Base-by-base conservation (phyloP, 2,329 filamentous ascomycete genomes). In the Cryphonectria parasitica region DNA sequence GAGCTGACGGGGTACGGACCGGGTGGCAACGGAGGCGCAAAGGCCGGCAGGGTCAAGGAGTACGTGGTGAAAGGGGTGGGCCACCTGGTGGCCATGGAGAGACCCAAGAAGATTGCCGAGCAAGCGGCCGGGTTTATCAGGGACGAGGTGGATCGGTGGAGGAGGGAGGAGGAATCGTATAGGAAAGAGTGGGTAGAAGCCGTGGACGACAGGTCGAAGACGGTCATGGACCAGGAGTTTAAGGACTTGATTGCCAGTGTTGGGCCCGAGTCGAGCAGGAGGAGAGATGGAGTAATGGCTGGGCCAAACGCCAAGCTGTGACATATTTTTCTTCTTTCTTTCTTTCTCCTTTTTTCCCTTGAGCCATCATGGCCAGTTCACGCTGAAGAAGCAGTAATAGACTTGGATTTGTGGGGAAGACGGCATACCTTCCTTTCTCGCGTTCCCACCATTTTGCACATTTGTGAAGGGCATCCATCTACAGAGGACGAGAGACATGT, bases 71-170 rank as follows among this genome's bases (percentile, higher is more conserved):
- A 91, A 39, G 86, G 86, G 0, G 84, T 86, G 7, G 94, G 95
- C 0, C 95, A 98, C 79, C 80, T 98, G 58, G 88, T 98, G 39
- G 91, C 95, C 0, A 92, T 97, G 88, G 94, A 97, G 80, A 87
- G 88, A 54, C 92, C 92, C 0, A 82, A 76, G 2, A 84, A 88
- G 76, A 92, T 90, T 73, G 95, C 93, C 1, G 83, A 87, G 70
- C 79, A 86, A 25, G 85, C 87, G 0, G 86, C 86, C 0, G 77
- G 78, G 36, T 93, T 89, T 84, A 79, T 92, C 69, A 83, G 79
- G 0, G 75, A 77, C n/a, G 89, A 91, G 77, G 74, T 92, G 73
- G 77, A 80, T 58, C 79, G 83, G 39, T 92, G 90, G 88, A 81
- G 83, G 73, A 79, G 76, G 2, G 86, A 91, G 75, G 86, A 91